Conservation (phyloP, 2,329 filamentous ascomycete genomes). For the Neocatenulostroma microsporum region DNA sequence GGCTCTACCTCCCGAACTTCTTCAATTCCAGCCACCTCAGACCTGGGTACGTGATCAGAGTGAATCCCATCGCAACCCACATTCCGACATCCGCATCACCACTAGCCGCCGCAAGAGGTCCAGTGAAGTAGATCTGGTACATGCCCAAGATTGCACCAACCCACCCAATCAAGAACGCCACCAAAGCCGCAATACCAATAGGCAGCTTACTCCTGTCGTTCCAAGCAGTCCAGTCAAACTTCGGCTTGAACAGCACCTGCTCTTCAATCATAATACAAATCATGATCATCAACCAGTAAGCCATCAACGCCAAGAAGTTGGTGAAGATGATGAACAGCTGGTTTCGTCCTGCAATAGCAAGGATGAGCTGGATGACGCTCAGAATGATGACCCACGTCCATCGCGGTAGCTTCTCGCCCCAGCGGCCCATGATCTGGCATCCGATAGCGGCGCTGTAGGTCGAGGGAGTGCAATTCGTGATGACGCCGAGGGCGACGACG, state of each 20-base stretch:
- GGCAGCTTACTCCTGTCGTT: slow-evolving; percentile 33
- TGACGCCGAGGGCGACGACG: slow-evolving; percentile 35
- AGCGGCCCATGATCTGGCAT: slow-evolving; percentile 34
- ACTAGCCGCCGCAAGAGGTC: slow-evolving; percentile 16
- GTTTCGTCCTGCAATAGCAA: slow-evolving; percentile 38
- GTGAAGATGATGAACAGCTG: slow-evolving; percentile 39
- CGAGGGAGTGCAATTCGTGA: slow-evolving; percentile 39
- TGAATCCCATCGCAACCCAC: slow-evolving; percentile 11
- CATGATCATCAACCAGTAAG: slow-evolving; percentile 41
- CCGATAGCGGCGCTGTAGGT: slow-evolving; percentile 40
- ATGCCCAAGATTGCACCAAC: slow-evolving; percentile 20
- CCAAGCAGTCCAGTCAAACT: slow-evolving; percentile 38
- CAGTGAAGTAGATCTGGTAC: slow-evolving; percentile 21
- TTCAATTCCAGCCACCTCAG: slow-evolving; percentile 13
- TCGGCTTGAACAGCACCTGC: slow-evolving; percentile 35
- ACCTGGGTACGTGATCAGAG: slow-evolving; percentile 10
- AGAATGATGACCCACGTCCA: slow-evolving; percentile 35
- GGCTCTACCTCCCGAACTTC: slow-evolving; percentile 9
- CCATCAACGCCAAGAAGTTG: slow-evolving; percentile 40
- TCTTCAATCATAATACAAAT: slow-evolving; percentile 37
- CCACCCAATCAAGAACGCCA: slow-evolving; percentile 20
- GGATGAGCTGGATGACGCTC: slow-evolving; percentile 35
- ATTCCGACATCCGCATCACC: slow-evolving; percentile 14
- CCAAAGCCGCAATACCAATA: slow-evolving; percentile 33
- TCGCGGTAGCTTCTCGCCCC: slow-evolving; percentile 33